Percentiles rank a stretch among this genome's conserved stretches.
These are phyloP conservation scores for Xylariaceae sp. DNA, from an alignment of 2,329 filamentous ascomycete species.

Conservation along the genomic window DNA sequence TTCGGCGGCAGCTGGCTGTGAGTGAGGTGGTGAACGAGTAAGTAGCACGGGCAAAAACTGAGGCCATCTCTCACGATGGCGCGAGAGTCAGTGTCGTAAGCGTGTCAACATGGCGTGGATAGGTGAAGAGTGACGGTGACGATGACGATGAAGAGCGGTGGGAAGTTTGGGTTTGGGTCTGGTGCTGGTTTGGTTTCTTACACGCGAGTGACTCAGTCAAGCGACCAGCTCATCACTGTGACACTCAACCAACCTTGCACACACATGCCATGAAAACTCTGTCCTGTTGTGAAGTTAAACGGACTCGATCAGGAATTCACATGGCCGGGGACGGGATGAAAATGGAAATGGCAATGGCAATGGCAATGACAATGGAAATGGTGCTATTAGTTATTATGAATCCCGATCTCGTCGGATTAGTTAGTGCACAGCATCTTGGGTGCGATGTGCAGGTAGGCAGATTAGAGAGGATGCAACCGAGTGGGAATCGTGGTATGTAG, in stretches of 20 bases:
- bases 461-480: neutral
- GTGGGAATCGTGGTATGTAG: neutral
- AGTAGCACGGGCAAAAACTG: neutral
- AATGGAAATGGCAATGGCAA: neutral
- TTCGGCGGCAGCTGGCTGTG: conserved; percentile 9
- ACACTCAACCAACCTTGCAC: conserved; percentile 1
- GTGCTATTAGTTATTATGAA: conserved; percentile 7
- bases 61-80: neutral
- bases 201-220: neutral
- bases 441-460: neutral
- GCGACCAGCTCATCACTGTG: conserved; percentile 10
- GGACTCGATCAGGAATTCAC: neutral
- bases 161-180: conserved; percentile 1
- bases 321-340: conserved; percentile 1
- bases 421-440: neutral
- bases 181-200: neutral
- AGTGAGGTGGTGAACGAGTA: conserved; percentile 2
- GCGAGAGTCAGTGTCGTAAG: neutral
- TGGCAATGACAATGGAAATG: neutral
- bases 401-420: neutral
- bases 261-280: neutral
- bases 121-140: neutral
- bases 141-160: conserved; percentile 13
- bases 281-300: neutral
- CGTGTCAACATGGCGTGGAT: neutral